Percentiles rank a stretch among this genome's conserved stretches.
These are phyloP conservation scores for Cardamine occulta DNA, from an alignment of 345 rosid species.

Conservation along the genomic window DNA sequence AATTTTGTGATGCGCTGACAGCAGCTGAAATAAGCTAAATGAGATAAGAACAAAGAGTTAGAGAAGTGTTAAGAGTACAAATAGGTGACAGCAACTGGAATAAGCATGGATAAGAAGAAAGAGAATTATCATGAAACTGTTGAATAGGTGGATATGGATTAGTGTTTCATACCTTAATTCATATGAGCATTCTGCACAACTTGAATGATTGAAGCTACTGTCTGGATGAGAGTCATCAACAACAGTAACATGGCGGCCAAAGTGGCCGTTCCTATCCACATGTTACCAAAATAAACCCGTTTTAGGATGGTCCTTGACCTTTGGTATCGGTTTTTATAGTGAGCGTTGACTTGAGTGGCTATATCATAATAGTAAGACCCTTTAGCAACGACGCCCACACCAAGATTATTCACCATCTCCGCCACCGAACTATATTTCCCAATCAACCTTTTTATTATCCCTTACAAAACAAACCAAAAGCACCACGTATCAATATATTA, in stretches of 20 bases:
- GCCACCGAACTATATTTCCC: neutral
- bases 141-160: no score
- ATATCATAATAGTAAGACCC: neutral
- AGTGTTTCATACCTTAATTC: neutral
- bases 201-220: neutral
- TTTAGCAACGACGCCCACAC: rapidly evolving
- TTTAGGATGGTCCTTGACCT: neutral
- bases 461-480: neutral
- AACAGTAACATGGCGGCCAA: neutral
- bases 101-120: no score
- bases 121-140: no score
- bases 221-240: neutral
- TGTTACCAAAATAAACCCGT: neutral
- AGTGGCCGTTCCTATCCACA: neutral
- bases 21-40: no score
- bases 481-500: no score
- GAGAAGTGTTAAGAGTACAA: neutral
- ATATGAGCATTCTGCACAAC: neutral
- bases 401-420: neutral
- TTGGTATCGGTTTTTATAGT: neutral
- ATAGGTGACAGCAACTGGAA: no score
- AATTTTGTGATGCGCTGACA: no score
- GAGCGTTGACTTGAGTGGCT: neutral
- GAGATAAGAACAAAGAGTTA: no score
- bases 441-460: neutral